A percentile compares a stretch with the other conserved stretches of the same genome.
These are phyloP conservation scores for Zymoseptoria brevis DNA, from an alignment of 2,329 filamentous ascomycete species.

Conservation along the genomic window DNA sequence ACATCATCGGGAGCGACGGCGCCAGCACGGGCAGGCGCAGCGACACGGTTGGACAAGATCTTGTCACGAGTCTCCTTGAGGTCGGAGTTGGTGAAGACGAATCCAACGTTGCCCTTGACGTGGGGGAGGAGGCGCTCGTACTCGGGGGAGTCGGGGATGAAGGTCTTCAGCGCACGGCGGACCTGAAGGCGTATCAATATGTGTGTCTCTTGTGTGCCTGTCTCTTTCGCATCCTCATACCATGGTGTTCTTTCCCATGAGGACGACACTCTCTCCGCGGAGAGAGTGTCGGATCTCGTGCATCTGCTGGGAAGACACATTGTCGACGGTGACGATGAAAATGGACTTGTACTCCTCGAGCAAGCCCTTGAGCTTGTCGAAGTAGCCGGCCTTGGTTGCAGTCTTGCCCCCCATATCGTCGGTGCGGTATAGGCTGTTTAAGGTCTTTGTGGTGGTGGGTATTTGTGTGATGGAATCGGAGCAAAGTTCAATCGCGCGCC, in stretches of 20 bases:
- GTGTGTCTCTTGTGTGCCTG: background rate
- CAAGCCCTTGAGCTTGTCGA: slow-evolving; percentile 98
- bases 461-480: background rate
- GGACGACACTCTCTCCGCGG: slow-evolving; percentile 83
- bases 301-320: slow-evolving; percentile 99
- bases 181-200: slow-evolving; percentile 47
- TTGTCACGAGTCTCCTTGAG: slow-evolving; percentile 88
- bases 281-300: slow-evolving; percentile 96
- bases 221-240: slow-evolving; percentile 42
- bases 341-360: slow-evolving; percentile 94
- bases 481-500: background rate
- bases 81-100: slow-evolving; percentile 98
- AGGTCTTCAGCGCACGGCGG: slow-evolving; percentile 94
- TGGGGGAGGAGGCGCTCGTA: slow-evolving; percentile 95
- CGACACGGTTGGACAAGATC: slow-evolving; percentile 94
- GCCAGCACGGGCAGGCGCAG: slow-evolving; percentile 95
- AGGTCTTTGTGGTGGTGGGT: slow-evolving; percentile 17
- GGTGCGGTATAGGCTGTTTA: slow-evolving; percentile 29
- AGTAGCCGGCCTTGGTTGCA: slow-evolving; percentile 90
- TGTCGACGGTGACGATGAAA: slow-evolving; percentile 78
- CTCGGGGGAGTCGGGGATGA: slow-evolving; percentile 82
- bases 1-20: slow-evolving; percentile 90
- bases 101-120: slow-evolving; percentile 96
- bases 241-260: slow-evolving; percentile 99
- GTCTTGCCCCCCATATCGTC: slow-evolving; percentile 55